phyloP scores from a whole-genome alignment of 2,329 filamentous ascomycete species.

The Aspergillus sp. region DNA sequence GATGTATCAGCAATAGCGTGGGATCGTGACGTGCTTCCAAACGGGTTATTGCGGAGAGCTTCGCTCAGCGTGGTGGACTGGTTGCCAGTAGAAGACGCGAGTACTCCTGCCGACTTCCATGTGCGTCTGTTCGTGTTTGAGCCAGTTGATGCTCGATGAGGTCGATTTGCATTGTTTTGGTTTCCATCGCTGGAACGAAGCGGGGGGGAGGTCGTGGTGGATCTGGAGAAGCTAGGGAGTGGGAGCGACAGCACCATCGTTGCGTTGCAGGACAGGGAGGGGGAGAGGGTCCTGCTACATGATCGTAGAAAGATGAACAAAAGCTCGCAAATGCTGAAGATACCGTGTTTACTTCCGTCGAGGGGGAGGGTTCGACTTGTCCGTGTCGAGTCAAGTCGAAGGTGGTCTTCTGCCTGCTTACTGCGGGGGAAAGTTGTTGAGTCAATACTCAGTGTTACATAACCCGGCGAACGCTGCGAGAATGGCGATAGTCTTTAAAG shows the following conservation, averaged over 20 bases:
- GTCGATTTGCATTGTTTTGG: neutral
- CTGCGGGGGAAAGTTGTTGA: too few relatives aligned
- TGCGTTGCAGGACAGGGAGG: neutral
- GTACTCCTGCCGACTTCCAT: slow-evolving; percentile 3
- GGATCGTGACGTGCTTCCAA: slow-evolving; percentile 28
- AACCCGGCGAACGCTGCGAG: too few relatives aligned
- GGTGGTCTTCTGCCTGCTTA: too few relatives aligned
- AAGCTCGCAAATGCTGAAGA: too few relatives aligned
- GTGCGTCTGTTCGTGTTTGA: slow-evolving; percentile 9
- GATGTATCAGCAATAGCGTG: slow-evolving; percentile 15
- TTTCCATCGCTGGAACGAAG: slow-evolving; percentile 18
- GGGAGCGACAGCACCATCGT: slow-evolving; percentile 36
- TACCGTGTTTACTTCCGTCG: too few relatives aligned
- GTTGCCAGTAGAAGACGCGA: slow-evolving; percentile 14
- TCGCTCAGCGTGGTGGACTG: slow-evolving; percentile 36
- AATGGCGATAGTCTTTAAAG: too few relatives aligned
- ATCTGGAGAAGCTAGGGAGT: slow-evolving; percentile 31
- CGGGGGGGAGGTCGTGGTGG: slow-evolving; percentile 22
- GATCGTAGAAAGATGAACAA: slow-evolving; percentile 9
- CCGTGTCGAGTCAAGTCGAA: too few relatives aligned
- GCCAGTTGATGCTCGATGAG: slow-evolving; percentile 11
- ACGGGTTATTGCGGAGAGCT: slow-evolving; percentile 42
- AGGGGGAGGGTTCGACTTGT: too few relatives aligned
- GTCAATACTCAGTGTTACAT: too few relatives aligned
- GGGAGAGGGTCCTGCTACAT: slow-evolving; percentile 25